These are phyloP conservation scores for Ceratocystis destructans DNA, from an alignment of 2,329 filamentous ascomycete genomes.

Conservation along the genomic window DNA sequence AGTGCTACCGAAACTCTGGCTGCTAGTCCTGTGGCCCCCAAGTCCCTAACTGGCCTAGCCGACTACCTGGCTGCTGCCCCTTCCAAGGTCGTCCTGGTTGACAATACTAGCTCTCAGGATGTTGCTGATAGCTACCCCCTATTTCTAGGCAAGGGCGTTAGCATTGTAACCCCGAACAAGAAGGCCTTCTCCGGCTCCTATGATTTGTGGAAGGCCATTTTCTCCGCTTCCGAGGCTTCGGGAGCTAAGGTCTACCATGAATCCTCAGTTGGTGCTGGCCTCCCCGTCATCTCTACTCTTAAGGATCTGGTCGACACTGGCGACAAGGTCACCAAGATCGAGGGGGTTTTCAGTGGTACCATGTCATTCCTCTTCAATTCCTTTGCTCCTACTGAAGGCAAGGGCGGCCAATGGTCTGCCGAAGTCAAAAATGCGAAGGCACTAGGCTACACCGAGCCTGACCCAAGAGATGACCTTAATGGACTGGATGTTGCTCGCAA, in stretches of 20 bases:
- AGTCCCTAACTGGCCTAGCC: conserved; percentile 55
- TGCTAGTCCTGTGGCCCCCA: conserved; percentile 48
- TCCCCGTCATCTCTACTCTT: conserved; percentile 85
- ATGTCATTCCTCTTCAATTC: conserved; percentile 98
- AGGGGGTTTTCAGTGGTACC: conserved; percentile 94
- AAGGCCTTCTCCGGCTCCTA: conserved; percentile 84
- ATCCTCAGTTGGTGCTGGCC: conserved; percentile 80
- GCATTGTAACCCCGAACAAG: conserved; percentile 93
- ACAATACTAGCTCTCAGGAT: conserved; percentile 88
- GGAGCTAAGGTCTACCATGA: conserved; percentile 88
- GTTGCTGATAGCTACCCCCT: conserved; percentile 72
- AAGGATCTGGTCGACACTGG: conserved; percentile 92
- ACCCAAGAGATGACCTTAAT: conserved; percentile 75
- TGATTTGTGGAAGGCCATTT: conserved; percentile 77
- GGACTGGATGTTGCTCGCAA: conserved; percentile 89
- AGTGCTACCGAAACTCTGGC: conserved; percentile 49
- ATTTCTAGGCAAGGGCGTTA: conserved; percentile 70
- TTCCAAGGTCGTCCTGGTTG: conserved; percentile 68
- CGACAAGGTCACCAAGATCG: conserved; percentile 79
- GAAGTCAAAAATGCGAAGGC: conserved; percentile 89
- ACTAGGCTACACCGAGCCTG: conserved; percentile 82
- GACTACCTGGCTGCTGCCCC: conserved; percentile 68
- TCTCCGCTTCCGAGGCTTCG: conserved; percentile 52
- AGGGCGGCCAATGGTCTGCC: conserved; percentile 71
- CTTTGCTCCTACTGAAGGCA: conserved; percentile 67